These are phyloP conservation scores for Cornus florida DNA, from an alignment of 148 eudicot species.

Conservation along the genomic window DNA sequence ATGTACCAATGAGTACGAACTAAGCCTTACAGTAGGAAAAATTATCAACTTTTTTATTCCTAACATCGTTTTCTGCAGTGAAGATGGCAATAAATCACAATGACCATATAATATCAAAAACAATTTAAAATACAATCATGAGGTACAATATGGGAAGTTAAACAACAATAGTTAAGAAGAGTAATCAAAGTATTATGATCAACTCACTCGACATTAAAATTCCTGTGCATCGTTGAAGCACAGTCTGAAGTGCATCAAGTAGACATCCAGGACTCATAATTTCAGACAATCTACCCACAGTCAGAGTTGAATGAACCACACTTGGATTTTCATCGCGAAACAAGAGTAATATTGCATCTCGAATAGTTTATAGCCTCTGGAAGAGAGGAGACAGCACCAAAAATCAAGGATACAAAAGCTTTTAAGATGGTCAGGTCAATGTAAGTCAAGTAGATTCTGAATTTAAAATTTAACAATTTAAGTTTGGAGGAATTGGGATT, in stretches of 20 bases:
- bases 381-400: conserved; percentile 13
- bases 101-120: not conserved
- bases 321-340: conserved; percentile 70
- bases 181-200: not conserved
- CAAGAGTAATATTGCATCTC: conserved; percentile 64
- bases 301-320: conserved; percentile 70
- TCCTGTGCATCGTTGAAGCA: conserved; percentile 62
- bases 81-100: not conserved
- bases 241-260: conserved; percentile 45
- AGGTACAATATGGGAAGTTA: not conserved
- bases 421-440: not conserved
- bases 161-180: not conserved
- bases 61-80: not conserved
- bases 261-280: conserved; percentile 39
- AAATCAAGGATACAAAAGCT: not conserved
- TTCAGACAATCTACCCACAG: conserved; percentile 52
- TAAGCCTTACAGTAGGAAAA: not conserved
- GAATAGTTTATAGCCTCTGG: conserved; percentile 60
- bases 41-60: not conserved
- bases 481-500: too few relatives aligned
- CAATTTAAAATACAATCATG: not conserved
- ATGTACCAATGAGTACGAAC: not conserved
- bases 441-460: not conserved
- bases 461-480: not conserved
- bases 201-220: conserved; percentile 52